phyloP scores from a whole-genome alignment of 2,329 filamentous ascomycete species.

The Berkeleyomyces rouxiae region DNA sequence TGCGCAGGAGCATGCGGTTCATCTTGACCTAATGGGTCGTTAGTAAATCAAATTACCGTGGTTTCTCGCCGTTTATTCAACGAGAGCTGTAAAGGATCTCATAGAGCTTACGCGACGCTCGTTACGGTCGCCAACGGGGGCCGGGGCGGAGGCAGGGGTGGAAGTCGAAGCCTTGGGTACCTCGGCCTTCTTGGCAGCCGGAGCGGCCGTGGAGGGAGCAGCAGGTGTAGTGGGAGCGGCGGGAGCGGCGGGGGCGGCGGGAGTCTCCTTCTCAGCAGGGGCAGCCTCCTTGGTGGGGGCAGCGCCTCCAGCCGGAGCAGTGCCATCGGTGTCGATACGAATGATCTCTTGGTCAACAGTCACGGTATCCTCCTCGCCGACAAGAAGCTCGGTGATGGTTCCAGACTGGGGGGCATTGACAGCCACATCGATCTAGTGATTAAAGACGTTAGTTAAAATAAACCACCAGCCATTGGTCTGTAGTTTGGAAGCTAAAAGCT shows the following conservation, averaged over 20 bases:
- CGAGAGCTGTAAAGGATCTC: too few relatives aligned
- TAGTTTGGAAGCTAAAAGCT: neutral
- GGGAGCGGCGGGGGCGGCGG: neutral
- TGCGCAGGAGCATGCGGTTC: conserved; percentile 97
- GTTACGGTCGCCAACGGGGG: conserved; percentile 54
- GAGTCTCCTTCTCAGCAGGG: conserved; percentile 1
- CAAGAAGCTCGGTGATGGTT: conserved; percentile 80
- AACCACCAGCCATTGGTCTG: neutral
- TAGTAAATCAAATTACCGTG: conserved; percentile 4
- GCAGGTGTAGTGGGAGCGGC: conserved; percentile 15
- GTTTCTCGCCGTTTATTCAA: neutral
- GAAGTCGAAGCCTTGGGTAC: conserved; percentile 14
- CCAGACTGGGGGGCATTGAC: conserved; percentile 89
- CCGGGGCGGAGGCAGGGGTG: conserved; percentile 21
- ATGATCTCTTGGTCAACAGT: conserved; percentile 83
- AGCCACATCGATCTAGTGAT: conserved; percentile 73
- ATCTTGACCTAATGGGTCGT: conserved; percentile 67
- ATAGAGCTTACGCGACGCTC: conserved; percentile 59
- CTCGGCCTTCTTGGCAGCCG: conserved; percentile 14
- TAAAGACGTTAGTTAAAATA: neutral
- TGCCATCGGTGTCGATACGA: conserved; percentile 57
- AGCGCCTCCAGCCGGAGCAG: conserved; percentile 6
- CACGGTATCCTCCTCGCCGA: conserved; percentile 88
- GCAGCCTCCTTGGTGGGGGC: neutral
- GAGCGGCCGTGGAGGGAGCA: conserved; percentile 13